Percentiles rank a stretch among this genome's conserved stretches.
These are phyloP conservation scores for Lomentospora prolificans DNA, from an alignment of 2,329 filamentous ascomycete genomes.

Conservation along the genomic window DNA sequence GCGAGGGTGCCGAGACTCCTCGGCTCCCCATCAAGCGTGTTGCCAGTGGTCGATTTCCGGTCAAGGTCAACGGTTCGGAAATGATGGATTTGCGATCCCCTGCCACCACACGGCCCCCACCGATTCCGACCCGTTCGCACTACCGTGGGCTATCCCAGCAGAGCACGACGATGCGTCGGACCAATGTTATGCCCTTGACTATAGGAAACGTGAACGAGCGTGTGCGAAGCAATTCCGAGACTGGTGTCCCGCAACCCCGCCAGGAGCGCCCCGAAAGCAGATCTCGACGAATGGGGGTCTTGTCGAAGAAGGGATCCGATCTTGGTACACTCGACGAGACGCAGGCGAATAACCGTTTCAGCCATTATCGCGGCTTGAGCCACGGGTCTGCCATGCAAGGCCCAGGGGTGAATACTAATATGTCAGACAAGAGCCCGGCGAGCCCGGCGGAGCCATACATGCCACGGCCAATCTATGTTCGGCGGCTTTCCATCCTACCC, in stretches of 20 bases:
- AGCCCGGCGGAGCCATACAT: conserved; percentile 49
- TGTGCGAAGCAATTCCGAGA: conserved; percentile 56
- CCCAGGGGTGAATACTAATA: conserved; percentile 22
- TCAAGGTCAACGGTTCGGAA: conserved; percentile 66
- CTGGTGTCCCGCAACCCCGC: conserved; percentile 35
- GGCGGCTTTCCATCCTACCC: conserved; percentile 52
- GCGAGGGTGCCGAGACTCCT: conserved; percentile 72
- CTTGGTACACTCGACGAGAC: conserved; percentile 54
- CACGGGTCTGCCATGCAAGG: conserved; percentile 60
- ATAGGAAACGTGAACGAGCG: conserved; percentile 63
- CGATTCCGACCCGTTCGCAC: conserved; percentile 72
- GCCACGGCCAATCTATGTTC: conserved; percentile 52
- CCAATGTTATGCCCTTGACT: conserved; percentile 61
- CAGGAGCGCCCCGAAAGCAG: conserved; percentile 44
- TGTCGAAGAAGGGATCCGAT: conserved; percentile 50
- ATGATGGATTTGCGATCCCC: conserved; percentile 59
- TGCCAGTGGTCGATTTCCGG: conserved; percentile 55
- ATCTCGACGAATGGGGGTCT: conserved; percentile 53
- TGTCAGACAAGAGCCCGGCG: conserved; percentile 40
- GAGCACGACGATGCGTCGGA: conserved; percentile 53
- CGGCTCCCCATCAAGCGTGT: conserved; percentile 54
- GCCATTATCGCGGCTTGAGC: conserved; percentile 56
- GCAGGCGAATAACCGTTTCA: conserved; percentile 54
- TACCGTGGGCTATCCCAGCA: conserved; percentile 66
- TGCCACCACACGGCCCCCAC: conserved; percentile 51